phyloP scores from a whole-genome alignment of 2,329 filamentous ascomycete species.

The Parasarocladium wereldwijsianum region DNA sequence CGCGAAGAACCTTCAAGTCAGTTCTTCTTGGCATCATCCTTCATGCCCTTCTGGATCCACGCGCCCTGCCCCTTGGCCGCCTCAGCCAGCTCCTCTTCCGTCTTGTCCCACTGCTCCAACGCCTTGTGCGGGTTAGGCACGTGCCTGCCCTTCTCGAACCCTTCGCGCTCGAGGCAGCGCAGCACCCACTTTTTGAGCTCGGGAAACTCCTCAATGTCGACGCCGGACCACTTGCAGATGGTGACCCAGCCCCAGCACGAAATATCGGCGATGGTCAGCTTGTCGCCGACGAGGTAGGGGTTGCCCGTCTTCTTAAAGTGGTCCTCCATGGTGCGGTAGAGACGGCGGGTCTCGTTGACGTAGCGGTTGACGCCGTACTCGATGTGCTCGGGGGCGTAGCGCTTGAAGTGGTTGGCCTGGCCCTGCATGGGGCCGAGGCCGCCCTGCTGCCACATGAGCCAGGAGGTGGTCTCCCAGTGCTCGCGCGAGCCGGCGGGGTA shows the following conservation, averaged over 20 bases:
- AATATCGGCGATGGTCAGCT: slow-evolving; percentile 64
- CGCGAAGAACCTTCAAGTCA: background rate
- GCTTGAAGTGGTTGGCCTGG: slow-evolving; percentile 70
- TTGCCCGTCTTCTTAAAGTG: slow-evolving; percentile 45
- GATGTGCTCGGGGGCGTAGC: slow-evolving; percentile 73
- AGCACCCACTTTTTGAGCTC: slow-evolving; percentile 64
- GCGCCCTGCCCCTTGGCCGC: slow-evolving; percentile 33
- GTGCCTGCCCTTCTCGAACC: slow-evolving; percentile 60
- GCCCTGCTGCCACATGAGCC: slow-evolving; percentile 67
- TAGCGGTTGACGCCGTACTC: slow-evolving; percentile 74
- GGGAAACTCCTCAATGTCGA: slow-evolving; percentile 61
- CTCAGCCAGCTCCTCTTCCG: slow-evolving; percentile 40
- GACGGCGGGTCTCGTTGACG: slow-evolving; percentile 65
- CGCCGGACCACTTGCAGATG: slow-evolving; percentile 25
- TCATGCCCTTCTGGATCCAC: slow-evolving; percentile 60
- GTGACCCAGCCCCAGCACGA: slow-evolving; percentile 68
- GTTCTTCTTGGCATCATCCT: slow-evolving; percentile 38
- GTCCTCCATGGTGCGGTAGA: slow-evolving; percentile 65
- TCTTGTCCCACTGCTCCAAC: slow-evolving; percentile 27
- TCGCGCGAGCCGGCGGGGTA: slow-evolving; percentile 61
- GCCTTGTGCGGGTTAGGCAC: slow-evolving; percentile 52
- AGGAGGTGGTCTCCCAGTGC: slow-evolving; percentile 67
- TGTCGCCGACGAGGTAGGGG: slow-evolving; percentile 51
- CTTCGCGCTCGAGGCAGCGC: slow-evolving; percentile 52
- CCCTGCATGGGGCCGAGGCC: slow-evolving; percentile 70